phyloP scores from a whole-genome alignment of 768 basidiomycete species.

The Phaffia australis region DNA sequence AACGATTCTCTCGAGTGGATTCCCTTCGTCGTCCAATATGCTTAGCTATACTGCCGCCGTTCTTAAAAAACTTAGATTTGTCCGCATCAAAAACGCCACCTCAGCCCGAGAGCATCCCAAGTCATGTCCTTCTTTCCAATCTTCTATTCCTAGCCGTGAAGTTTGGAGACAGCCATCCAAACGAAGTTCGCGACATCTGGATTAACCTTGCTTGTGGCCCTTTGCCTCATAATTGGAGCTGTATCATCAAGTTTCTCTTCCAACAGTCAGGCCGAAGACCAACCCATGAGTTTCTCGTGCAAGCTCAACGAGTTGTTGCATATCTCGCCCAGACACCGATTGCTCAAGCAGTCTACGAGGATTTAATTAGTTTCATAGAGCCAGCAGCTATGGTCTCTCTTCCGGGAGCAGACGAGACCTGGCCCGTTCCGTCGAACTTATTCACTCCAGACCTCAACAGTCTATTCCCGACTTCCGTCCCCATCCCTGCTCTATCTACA shows the following conservation, averaged over 20 bases:
- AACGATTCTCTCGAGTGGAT: constrained; percentile 58
- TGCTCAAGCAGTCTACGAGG: constrained; percentile 63
- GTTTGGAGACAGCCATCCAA: constrained; percentile 60
- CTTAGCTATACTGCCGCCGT: constrained; percentile 68
- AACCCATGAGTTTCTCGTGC: constrained; percentile 62
- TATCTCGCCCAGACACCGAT: constrained; percentile 67
- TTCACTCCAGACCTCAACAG: constrained; percentile 53
- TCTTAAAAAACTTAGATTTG: constrained; percentile 67
- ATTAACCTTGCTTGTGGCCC: constrained; percentile 61
- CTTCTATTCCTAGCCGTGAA: constrained; percentile 71
- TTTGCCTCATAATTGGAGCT: constrained; percentile 62
- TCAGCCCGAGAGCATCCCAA: not conserved
- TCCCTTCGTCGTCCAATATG: constrained; percentile 48
- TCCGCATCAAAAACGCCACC: constrained; percentile 32
- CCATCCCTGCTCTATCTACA: constrained; percentile 49
- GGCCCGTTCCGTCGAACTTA: constrained; percentile 44
- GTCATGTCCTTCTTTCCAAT: constrained; percentile 58
- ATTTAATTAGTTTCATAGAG: constrained; percentile 72
- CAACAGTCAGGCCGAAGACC: constrained; percentile 80
- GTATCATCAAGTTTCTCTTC: constrained; percentile 67
- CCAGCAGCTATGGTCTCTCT: constrained; percentile 70
- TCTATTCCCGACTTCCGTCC: constrained; percentile 51
- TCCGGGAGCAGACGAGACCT: constrained; percentile 41
- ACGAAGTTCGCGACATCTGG: constrained; percentile 73
- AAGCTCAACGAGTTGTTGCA: constrained; percentile 69